Evolutionary conservation across 1,284 basidiomycete species (phyloP).

Genomic region (Puccinia brachypodii): DNA sequence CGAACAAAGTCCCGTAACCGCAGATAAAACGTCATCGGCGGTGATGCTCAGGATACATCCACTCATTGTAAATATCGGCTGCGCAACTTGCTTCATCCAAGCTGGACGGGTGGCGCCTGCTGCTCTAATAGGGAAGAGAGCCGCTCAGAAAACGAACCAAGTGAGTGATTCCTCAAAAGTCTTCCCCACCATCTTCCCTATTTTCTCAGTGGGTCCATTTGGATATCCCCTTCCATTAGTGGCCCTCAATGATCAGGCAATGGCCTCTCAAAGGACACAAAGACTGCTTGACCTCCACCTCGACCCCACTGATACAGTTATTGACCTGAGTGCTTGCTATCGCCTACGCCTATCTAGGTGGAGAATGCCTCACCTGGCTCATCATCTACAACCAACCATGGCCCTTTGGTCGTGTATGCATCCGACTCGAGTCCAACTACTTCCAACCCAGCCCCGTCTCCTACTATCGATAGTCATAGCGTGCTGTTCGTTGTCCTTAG

Average conservation of each 20-base stretch:
- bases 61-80: neutral
- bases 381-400: neutral
- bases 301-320: no score
- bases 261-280: no score
- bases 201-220: neutral
- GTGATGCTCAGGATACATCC: neutral
- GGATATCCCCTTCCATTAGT: neutral
- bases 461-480: neutral
- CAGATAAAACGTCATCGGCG: neutral
- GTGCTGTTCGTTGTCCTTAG: neutral
- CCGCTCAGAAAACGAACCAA: neutral
- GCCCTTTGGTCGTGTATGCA: slow-evolving; percentile 13
- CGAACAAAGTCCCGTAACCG: neutral
- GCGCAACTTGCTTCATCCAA: slow-evolving; percentile 19
- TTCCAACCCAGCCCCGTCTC: neutral
- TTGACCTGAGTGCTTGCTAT: neutral
- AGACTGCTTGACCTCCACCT: no score
- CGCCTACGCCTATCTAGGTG: neutral
- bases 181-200: neutral
- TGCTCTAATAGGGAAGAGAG: slow-evolving; percentile 1
- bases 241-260: no score
- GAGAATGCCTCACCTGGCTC: neutral
- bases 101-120: neutral
- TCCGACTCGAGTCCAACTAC: neutral
- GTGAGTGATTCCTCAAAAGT: neutral